Evolutionary conservation across 1,284 basidiomycete genomes (phyloP).

Genomic region (Leucoagaricus sp.): DNA sequence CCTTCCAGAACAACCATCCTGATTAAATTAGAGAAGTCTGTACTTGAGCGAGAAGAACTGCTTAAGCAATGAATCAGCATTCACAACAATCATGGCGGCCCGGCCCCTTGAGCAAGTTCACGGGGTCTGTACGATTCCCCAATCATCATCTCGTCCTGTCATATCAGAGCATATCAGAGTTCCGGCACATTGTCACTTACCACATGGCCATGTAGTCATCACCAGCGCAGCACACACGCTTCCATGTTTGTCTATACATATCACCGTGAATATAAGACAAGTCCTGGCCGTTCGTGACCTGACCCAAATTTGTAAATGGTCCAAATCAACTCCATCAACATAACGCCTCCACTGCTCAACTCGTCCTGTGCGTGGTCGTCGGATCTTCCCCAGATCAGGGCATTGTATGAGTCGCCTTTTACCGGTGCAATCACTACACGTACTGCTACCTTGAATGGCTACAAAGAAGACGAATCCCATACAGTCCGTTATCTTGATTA

Average conservation of each 20-base stretch:
- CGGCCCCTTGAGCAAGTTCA: slow-evolving; percentile 6
- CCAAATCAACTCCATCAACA: slow-evolving; percentile 47
- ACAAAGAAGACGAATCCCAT: slow-evolving; percentile 59
- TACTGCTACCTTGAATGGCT: slow-evolving; percentile 70
- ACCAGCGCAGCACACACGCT: neutral
- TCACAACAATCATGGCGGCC: neutral
- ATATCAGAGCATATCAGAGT: too few species aligned
- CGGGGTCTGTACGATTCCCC: slow-evolving; percentile 1
- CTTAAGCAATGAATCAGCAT: slow-evolving; percentile 44
- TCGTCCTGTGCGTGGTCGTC: slow-evolving; percentile 81
- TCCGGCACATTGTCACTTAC: neutral
- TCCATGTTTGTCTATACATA: neutral
- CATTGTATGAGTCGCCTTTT: slow-evolving; percentile 61
- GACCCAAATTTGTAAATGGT: slow-evolving; percentile 38
- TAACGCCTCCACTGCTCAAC: slow-evolving; percentile 67
- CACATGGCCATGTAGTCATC: neutral
- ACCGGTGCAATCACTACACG: slow-evolving; percentile 80
- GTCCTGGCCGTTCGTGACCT: slow-evolving; percentile 1
- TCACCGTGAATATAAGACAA: neutral
- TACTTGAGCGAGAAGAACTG: slow-evolving; percentile 86
- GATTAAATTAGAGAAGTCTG: slow-evolving; percentile 90
- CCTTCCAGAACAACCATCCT: slow-evolving; percentile 90
- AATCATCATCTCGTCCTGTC: neutral
- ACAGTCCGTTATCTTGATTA: slow-evolving; percentile 41
- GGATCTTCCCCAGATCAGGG: slow-evolving; percentile 57